Conservation (phyloP, 805 yeast genomes). For the Cyberlindnera mississippiensis region DNA sequence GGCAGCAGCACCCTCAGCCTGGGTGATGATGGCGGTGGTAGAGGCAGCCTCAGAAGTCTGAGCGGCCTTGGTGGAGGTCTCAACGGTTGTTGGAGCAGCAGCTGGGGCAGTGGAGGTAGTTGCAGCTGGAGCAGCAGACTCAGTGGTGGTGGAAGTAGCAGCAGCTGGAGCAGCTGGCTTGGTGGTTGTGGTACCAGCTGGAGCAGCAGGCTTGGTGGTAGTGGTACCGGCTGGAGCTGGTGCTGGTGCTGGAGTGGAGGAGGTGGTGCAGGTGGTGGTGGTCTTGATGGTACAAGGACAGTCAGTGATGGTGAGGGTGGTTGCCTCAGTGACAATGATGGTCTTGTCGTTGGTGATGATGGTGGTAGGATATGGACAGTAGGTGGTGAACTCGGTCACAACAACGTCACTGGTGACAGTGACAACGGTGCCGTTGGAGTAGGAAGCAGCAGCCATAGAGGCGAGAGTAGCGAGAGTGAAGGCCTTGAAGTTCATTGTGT, state of each 20-base stretch:
- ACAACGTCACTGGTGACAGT: slow-evolving; percentile 17
- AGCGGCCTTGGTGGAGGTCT: neutral
- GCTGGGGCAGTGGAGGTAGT: neutral
- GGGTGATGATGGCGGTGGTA: no score
- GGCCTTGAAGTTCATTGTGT: slow-evolving; percentile 10
- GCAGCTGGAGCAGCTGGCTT: neutral
- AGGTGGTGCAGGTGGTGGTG: slow-evolving; percentile 10
- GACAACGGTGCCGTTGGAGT: slow-evolving; percentile 16
- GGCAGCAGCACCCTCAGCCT: neutral
- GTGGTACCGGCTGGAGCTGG: neutral
- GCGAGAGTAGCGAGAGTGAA: slow-evolving; percentile 13
- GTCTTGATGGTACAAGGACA: slow-evolving; percentile 73
- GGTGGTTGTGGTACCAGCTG: slow-evolving; percentile 1
- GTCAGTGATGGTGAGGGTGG: slow-evolving; percentile 82
- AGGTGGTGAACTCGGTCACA: slow-evolving; percentile 57
- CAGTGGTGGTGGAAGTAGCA: neutral
- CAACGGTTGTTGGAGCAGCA: neutral
- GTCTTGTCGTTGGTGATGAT: slow-evolving; percentile 62
- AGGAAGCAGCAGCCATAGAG: slow-evolving; percentile 14
- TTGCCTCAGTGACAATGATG: slow-evolving; percentile 71
- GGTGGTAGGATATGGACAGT: slow-evolving; percentile 76
- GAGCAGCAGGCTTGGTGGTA: neutral
- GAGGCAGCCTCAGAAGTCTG: slow-evolving; percentile 1
- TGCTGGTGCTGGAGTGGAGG: neutral
- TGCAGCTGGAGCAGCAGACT: slow-evolving; percentile 1